Evolutionary conservation across 2,329 filamentous ascomycete genomes (phyloP), one percentile per base, ranked within the genome.

Genomic region (Cladophialophora psammophila): DNA sequence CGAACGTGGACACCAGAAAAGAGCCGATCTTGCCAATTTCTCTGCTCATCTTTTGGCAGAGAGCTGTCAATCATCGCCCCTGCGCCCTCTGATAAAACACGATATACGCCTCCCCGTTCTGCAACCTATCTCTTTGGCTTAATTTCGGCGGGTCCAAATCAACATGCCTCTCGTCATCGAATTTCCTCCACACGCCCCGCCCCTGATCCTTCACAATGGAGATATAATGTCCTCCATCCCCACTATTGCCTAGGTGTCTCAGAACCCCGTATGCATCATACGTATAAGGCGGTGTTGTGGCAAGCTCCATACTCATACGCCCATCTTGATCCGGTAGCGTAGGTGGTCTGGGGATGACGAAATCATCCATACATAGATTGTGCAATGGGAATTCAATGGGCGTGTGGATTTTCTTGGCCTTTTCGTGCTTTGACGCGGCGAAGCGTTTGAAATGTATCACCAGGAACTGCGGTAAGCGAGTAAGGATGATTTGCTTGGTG

Each of bases 191-290:
- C 67, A 82, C 84, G 32, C 83, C 82, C 34, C 86, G 80, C 36
- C 81, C 82, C 42, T 84, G 82, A 72, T 90, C 87, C 53, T 86
- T 86, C 68, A 91, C 86, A 65, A 91, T 88, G 3, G 89, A 86
- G 61, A 90, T 89, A 77, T 97, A 97, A 78, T 97, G 94, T 0
- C 94, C 94, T 59, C 86, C 87, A 42, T 87, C 86, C 60, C 91
- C 82, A 0, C 84, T 88, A 0, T 81, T 80, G 26, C 94, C 94
- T 3, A 87, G 79, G 77, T 97, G 94, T 69, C 91, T 85, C 62
- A 96, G 87, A 6, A 97, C 90, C 1, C 90, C 94, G 76, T 96
- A 97, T 60, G 91, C 90, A 75, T 96, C 90, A 78, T 97, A 99
- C 5, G 83, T 81, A 75, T 91, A 93, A 0, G 91, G 90, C 0